Conservation (phyloP, 2,329 filamentous ascomycete genomes). For the Paraphoma sp. region DNA sequence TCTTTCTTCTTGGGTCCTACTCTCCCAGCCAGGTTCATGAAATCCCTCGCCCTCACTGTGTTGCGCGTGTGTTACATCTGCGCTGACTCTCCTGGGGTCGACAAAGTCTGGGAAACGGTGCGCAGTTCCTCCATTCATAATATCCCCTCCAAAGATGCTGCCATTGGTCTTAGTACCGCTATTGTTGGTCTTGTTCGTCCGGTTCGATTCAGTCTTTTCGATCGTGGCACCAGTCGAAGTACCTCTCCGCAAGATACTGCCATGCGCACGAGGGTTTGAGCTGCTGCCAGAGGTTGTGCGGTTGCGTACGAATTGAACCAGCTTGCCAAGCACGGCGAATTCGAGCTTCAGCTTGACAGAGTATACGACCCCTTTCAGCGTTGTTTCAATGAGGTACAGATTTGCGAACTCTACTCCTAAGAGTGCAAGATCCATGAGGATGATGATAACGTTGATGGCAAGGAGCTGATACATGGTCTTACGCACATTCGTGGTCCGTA, state of each 20-base stretch:
- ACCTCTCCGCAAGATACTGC: conserved; percentile 10
- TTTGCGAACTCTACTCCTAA: conserved; percentile 41
- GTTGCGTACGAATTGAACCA: conserved; percentile 46
- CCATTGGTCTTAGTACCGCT: background rate
- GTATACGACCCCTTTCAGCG: conserved; percentile 53
- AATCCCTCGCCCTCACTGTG: conserved; percentile 1
- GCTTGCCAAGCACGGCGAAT: conserved; percentile 59
- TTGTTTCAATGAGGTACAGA: conserved; percentile 43
- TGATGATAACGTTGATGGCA: conserved; percentile 44
- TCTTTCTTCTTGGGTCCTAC: conserved; percentile 16
- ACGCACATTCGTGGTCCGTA: conserved; percentile 24
- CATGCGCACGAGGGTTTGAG: conserved; percentile 6
- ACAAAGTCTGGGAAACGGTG: conserved; percentile 39
- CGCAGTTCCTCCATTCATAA: background rate
- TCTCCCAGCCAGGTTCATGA: conserved; percentile 19
- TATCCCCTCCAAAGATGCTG: conserved; percentile 9
- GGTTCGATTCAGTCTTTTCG: conserved; percentile 23
- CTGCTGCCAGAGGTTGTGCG: conserved; percentile 26
- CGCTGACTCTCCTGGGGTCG: conserved; percentile 24
- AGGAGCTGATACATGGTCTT: conserved; percentile 46
- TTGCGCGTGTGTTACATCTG: conserved; percentile 34
- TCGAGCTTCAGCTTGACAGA: conserved; percentile 62
- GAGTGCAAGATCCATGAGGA: conserved; percentile 38
- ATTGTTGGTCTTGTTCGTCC: background rate
- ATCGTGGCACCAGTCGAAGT: conserved; percentile 19